Evolutionary conservation across 2,329 filamentous ascomycete genomes (phyloP), one percentile per base, ranked within the genome.

Genomic region (Fusarium sp.): DNA sequence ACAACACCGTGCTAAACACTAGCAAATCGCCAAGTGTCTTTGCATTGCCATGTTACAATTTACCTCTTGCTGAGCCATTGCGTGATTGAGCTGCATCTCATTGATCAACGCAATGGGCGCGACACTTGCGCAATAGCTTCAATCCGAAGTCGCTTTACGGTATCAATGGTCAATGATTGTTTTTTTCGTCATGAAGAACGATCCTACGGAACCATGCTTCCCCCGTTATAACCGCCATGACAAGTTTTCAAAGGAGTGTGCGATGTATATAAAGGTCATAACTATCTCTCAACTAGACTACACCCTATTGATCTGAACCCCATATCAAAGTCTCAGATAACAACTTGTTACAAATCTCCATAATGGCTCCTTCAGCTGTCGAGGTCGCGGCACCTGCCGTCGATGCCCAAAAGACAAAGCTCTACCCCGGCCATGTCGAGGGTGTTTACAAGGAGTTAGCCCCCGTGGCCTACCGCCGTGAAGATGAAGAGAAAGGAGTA

Each of bases 291-390:
- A 21, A 10, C n/a, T 26, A 28, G 13, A 38, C 9, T 28, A 5
- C 16, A 4, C 29, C 26, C 15, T 15, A 18, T 38, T 13, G 18
- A 48, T 29, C 18, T 21, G 12, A 18, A 29, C 4, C 8, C 16
- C n/a, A 28, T 20, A 46, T 16, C 15, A 15, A 23, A 42, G 5
- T 21, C 24, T 23, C 6, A 29, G 4, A 35, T 9, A 28, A 37
- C 12, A 11, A 12, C 5, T 24, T 11, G 24, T 31, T 31, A n/a
- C 7, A 12, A 18, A 39, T 3, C 12, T 20, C 31, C 42, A 63
- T 2, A 41, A 75, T 75, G 73, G 71, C 73, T 13, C 73, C 73
- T 18, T 73, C 73, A 56, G 73, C 72, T 63, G 70, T 71, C 4
- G 65, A 73, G 38, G 73, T 69, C 12, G 54, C 63, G 42, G 29